Base-by-base conservation (phyloP, 129 eudicot species). In the Arctium lappa region DNA sequence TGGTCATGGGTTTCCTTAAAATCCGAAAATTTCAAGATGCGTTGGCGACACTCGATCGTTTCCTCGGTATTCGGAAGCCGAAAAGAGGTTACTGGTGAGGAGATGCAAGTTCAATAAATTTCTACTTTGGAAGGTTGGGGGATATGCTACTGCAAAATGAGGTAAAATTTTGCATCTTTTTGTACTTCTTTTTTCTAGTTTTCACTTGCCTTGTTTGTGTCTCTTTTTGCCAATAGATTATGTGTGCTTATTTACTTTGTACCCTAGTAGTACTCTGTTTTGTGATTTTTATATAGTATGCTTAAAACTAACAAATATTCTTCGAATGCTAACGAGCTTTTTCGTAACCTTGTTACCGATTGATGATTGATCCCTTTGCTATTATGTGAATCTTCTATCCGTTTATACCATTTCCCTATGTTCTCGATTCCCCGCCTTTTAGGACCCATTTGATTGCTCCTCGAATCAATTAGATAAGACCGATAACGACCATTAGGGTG, bases 21-120 rank as follows among this genome's bases (percentile, higher is more conserved):
- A 93, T 93, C 79, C 94, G 97, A 27, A 95, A 95, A 75, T 91
- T 91, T 82, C 78, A 88, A 63, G 99, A 95, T 66, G 99, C 94
- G 6, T 85, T 95, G 91, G 94, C 88, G 74, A 87, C 90, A 27
- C 84, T 95, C 75, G 98, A 91, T 81, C 85, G 88, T 39, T 69
- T 91, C 72, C 84, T 95, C 85, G 74, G 88, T 62, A 83, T 85
- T 73, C 88, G 90, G 76, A 89, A 85, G 68, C 95, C 98, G 36
- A 89, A 74, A 75, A 90, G 86, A 86, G 88, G 92, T 75, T 90
- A 90, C 46, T 83, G 94, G 94, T 86, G 88, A 88, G 71, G 74
- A 16, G 69, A 31, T 33, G 12, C 69, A 81, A 56, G 76, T 70
- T 27, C 6, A 29, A 16, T 46, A 27, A 1, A 29, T 53, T 30